These are phyloP conservation scores for Phialemonium atrogriseum DNA, from an alignment of 2,329 filamentous ascomycete genomes.

Conservation along the genomic window DNA sequence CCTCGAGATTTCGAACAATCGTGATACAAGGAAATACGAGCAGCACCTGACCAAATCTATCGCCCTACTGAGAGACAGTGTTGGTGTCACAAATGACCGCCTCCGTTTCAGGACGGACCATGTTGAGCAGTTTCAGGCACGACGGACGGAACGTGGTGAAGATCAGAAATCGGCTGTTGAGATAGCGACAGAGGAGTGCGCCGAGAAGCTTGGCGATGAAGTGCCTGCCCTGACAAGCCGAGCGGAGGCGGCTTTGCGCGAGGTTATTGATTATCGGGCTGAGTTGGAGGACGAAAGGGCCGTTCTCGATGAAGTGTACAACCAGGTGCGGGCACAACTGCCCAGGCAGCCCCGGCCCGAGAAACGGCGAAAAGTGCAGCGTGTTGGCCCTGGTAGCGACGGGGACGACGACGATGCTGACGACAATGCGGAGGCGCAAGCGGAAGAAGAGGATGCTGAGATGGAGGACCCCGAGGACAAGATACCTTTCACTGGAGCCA, in stretches of 20 bases:
- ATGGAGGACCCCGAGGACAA: slow-evolving; percentile 14
- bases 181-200: slow-evolving; percentile 25
- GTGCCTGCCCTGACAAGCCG: slow-evolving; percentile 6
- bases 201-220: slow-evolving; percentile 11
- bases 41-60: slow-evolving; percentile 36
- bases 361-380: slow-evolving; percentile 7
- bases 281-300: slow-evolving; percentile 40
- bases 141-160: slow-evolving; percentile 21
- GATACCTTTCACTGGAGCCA: slow-evolving; percentile 19
- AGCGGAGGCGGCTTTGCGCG: slow-evolving; percentile 34
- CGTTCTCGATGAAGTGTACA: slow-evolving; percentile 28
- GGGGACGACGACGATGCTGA: slow-evolving; percentile 10
- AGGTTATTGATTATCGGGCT: slow-evolving; percentile 39
- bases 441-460: slow-evolving; percentile 15
- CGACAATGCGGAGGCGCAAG: slow-evolving; percentile 16
- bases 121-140: slow-evolving; percentile 25
- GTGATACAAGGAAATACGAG: slow-evolving; percentile 33
- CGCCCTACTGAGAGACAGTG: slow-evolving; percentile 32
- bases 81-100: slow-evolving; percentile 43
- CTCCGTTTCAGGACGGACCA: too few relatives aligned
- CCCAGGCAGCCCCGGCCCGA: slow-evolving; percentile 9
- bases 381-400: slow-evolving; percentile 6
- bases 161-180: slow-evolving; percentile 21
- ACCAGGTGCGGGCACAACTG: slow-evolving; percentile 15
- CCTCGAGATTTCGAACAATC: slow-evolving; percentile 31